Percentiles rank a stretch among this genome's conserved stretches.
phyloP scores from a whole-genome alignment of 2,329 filamentous ascomycete genomes.

The Phyllosticta citrichinensis region DNA sequence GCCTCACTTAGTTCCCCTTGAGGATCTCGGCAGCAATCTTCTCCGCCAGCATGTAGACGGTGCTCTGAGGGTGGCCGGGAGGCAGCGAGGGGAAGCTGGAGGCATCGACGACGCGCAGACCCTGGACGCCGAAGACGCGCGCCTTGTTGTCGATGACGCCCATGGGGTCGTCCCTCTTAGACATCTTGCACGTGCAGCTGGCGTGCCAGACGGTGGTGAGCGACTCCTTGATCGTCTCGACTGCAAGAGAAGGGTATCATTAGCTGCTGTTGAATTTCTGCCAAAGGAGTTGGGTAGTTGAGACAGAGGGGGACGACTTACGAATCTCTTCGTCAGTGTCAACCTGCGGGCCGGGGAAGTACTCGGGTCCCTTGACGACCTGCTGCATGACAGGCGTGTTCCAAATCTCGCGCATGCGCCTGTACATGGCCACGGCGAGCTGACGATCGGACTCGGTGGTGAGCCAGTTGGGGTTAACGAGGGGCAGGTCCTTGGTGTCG shows the following conservation, averaged over 20 bases:
- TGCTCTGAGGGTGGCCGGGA: slow-evolving; percentile 21
- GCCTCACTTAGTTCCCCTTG: background rate
- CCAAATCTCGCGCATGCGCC: slow-evolving; percentile 22
- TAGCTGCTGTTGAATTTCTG: background rate
- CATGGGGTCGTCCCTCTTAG: slow-evolving; percentile 18
- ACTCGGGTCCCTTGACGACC: slow-evolving; percentile 19
- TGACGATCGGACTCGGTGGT: slow-evolving; percentile 22
- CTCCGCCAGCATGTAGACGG: slow-evolving; percentile 13
- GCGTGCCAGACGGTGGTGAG: slow-evolving; percentile 14
- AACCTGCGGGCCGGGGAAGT: slow-evolving; percentile 18
- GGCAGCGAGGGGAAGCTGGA: slow-evolving; percentile 19
- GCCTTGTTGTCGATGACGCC: slow-evolving; percentile 26
- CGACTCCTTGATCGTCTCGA: slow-evolving; percentile 6
- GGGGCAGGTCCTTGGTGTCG: slow-evolving; percentile 18
- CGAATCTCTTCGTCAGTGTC: slow-evolving; percentile 20
- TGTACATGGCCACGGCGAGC: slow-evolving; percentile 23
- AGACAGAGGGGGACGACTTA: background rate
- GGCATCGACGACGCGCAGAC: slow-evolving; percentile 21
- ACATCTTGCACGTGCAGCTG: slow-evolving; percentile 16
- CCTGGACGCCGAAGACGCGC: slow-evolving; percentile 21
- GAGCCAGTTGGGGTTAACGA: slow-evolving; percentile 28
- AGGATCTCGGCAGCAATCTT: slow-evolving; percentile 12
- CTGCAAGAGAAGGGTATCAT: background rate
- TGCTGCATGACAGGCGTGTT: slow-evolving; percentile 15
- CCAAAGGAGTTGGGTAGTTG: background rate